These are phyloP conservation scores for Tetrapisispora taiwanensis DNA, from an alignment of 805 yeast genomes.

Conservation along the genomic window DNA sequence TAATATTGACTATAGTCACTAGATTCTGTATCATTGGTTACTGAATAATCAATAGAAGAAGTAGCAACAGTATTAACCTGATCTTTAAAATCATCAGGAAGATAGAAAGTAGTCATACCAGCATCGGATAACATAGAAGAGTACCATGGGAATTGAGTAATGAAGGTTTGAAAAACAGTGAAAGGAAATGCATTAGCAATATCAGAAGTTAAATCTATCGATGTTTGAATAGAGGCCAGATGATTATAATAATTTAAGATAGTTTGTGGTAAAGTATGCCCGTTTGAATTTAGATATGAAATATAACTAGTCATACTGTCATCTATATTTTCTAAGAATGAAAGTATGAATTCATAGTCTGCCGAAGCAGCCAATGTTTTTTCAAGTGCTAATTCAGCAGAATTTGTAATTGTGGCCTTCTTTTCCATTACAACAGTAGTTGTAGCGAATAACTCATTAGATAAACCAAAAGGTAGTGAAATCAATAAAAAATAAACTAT, in stretches of 20 bases:
- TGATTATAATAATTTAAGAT: slow-evolving; percentile 29
- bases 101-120: slow-evolving; percentile 14
- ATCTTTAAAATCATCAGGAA: slow-evolving; percentile 19
- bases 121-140: slow-evolving; percentile 15
- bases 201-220: slow-evolving; percentile 19
- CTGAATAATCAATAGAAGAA: neutral
- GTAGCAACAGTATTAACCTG: neutral
- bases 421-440: neutral
- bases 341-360: slow-evolving; percentile 26
- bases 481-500: neutral
- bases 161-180: slow-evolving; percentile 28
- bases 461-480: neutral
- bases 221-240: slow-evolving; percentile 20
- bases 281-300: slow-evolving; percentile 27
- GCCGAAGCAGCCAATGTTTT: slow-evolving; percentile 25
- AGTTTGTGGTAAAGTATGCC: slow-evolving; percentile 28
- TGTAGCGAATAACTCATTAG: too few species aligned
- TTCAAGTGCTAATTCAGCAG: neutral
- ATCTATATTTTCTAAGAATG: slow-evolving; percentile 27
- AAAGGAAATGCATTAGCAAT: slow-evolving; percentile 30
- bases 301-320: slow-evolving; percentile 23
- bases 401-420: neutral
- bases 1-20: too few species aligned
- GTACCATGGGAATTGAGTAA: slow-evolving; percentile 28
- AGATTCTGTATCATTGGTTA: too few species aligned